Percentiles rank a stretch among this genome's conserved stretches.
phyloP scores from a whole-genome alignment of 129 eudicot genomes.

The Centella asiatica region DNA sequence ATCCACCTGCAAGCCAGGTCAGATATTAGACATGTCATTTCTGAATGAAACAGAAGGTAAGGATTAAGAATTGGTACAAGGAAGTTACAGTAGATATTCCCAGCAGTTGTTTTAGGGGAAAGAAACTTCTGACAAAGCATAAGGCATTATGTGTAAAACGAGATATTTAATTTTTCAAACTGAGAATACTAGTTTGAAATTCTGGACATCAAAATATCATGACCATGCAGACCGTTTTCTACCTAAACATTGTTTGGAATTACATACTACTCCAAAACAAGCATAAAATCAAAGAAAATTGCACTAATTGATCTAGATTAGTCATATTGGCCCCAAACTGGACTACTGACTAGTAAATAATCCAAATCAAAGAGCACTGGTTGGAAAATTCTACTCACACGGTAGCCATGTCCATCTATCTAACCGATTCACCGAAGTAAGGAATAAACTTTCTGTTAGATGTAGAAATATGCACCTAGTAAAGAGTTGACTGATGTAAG shows the following conservation, averaged over 20 bases:
- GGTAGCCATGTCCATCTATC: too few relatives aligned
- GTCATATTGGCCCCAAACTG: not conserved
- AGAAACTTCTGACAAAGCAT: not conserved
- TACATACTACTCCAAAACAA: not conserved
- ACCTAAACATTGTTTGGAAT: not conserved
- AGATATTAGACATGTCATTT: not conserved
- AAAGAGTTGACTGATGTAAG: too few relatives aligned
- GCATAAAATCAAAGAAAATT: too few relatives aligned
- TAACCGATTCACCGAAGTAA: too few relatives aligned
- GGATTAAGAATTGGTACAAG: not conserved
- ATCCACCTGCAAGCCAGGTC: slow-evolving; percentile 62
- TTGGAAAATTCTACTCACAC: too few relatives aligned
- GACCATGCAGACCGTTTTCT: not conserved
- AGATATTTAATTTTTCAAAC: too few relatives aligned
- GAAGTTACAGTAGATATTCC: not conserved
- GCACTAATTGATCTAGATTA: not conserved
- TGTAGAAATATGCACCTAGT: too few relatives aligned
- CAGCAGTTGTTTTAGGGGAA: not conserved
- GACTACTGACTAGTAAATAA: not conserved
- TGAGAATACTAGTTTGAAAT: too few relatives aligned
- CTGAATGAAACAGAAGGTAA: not conserved
- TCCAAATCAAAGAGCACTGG: too few relatives aligned
- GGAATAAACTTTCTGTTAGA: too few relatives aligned
- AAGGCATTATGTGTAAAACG: not conserved
- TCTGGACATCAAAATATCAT: too few relatives aligned